Evolutionary conservation across 176 grass and related monocot species (phyloP).

Genomic region (Oryza meyeriana): DNA sequence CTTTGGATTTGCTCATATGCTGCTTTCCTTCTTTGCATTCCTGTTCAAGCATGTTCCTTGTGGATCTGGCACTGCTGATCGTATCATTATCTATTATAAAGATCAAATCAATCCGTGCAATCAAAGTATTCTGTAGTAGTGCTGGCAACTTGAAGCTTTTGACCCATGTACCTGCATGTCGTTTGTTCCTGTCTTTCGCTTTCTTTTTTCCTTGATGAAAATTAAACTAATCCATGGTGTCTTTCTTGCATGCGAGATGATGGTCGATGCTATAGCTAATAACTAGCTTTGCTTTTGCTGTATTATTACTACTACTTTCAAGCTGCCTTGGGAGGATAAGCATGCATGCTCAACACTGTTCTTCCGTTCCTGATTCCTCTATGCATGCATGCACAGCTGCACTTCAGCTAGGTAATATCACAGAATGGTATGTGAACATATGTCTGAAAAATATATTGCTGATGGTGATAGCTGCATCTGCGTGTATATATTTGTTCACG

Average conservation of each 20-base stretch:
- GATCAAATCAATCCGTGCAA: not conserved
- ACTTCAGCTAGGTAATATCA: not conserved
- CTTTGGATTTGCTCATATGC: not conserved
- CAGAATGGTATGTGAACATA: not conserved
- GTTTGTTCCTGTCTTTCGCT: not conserved
- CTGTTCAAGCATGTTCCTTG: not conserved
- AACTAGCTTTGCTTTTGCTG: not conserved
- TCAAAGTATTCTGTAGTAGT: not conserved
- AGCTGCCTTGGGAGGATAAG: not conserved
- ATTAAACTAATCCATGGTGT: not conserved
- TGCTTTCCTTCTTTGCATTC: not conserved
- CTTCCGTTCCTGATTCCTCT: not conserved
- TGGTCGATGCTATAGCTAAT: not conserved
- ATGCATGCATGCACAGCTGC: not conserved
- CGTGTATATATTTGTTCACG: not conserved
- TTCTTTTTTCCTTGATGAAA: not conserved
- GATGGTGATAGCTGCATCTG: not conserved
- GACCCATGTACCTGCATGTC: not conserved
- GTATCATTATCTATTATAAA: not conserved
- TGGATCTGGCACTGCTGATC: not conserved
- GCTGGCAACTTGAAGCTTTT: not conserved
- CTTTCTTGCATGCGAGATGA: not conserved
- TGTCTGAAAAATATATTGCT: not conserved
- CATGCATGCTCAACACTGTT: not conserved
- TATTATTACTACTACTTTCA: not conserved